These are phyloP conservation scores for Euphrasia confusa DNA, from an alignment of 257 asterid species.

Conservation along the genomic window DNA sequence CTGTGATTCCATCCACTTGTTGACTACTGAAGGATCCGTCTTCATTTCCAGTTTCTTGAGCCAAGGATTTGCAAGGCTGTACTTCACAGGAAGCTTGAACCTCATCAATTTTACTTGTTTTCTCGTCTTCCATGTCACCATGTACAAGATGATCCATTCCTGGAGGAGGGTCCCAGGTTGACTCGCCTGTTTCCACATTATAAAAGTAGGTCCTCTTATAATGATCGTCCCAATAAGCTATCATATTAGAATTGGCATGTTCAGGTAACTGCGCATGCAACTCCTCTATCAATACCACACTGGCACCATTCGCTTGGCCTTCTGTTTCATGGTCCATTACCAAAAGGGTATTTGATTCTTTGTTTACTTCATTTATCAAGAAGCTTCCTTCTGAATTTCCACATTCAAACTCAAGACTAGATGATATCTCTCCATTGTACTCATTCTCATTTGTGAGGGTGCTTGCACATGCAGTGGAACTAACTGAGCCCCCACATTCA, in stretches of 20 bases:
- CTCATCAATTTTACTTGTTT: conserved; percentile 24
- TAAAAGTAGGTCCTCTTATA: conserved; percentile 57
- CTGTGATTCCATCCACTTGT: conserved; percentile 27
- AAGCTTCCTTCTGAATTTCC: conserved; percentile 36
- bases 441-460: conserved; percentile 27
- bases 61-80: conserved; percentile 20
- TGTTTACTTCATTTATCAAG: conserved; percentile 30
- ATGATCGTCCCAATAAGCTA: conserved; percentile 57
- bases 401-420: conserved; percentile 24
- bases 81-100: conserved; percentile 31
- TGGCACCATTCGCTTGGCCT: conserved; percentile 22
- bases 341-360: conserved; percentile 26
- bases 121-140: conserved; percentile 26
- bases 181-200: conserved; percentile 52
- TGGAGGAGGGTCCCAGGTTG: conserved; percentile 81
- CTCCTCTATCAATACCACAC: conserved; percentile 26
- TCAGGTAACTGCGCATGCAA: conserved; percentile 24
- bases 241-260: conserved; percentile 27
- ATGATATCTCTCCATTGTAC: conserved; percentile 8
- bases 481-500: conserved; percentile 33
- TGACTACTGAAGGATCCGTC: conserved; percentile 18
- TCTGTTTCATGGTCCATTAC: conserved; percentile 30
- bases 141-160: conserved; percentile 45
- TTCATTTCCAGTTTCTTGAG: conserved; percentile 27
- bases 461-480: conserved; percentile 31